Conservation (phyloP, 1,139 yeast genomes). For the Kodamaea suecica region DNA sequence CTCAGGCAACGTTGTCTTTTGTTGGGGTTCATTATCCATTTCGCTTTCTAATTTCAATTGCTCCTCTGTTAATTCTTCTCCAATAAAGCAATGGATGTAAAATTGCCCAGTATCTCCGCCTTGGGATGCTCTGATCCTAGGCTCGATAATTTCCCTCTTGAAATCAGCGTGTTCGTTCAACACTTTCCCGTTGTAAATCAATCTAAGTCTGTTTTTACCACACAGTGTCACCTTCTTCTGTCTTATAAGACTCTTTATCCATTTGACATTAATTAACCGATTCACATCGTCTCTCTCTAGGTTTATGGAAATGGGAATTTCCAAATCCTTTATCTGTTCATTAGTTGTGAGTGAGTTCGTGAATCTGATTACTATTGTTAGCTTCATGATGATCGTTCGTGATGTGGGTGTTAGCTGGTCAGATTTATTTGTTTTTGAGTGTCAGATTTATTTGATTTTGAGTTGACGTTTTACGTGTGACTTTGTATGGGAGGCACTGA, state of each 20-base stretch:
- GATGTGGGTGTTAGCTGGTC: too few species aligned
- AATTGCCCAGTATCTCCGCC: constrained; percentile 21
- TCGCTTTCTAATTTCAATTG: constrained; percentile 64
- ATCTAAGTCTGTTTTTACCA: constrained; percentile 53
- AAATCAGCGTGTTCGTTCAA: constrained; percentile 60
- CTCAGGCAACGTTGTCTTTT: constrained; percentile 59
- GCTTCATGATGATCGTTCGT: constrained; percentile 22
- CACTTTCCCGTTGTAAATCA: constrained; percentile 74
- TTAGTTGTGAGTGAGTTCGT: constrained; percentile 26
- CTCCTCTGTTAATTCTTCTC: constrained; percentile 58
- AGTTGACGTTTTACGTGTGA: too few species aligned
- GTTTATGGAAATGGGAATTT: constrained; percentile 29
- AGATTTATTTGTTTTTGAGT: too few species aligned
- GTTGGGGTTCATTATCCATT: constrained; percentile 51
- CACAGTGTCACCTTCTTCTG: constrained; percentile 22
- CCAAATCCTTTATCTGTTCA: constrained; percentile 26
- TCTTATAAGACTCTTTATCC: constrained; percentile 33
- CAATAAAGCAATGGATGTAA: constrained; percentile 79
- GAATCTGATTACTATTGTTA: constrained; percentile 29
- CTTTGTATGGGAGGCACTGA: too few species aligned
- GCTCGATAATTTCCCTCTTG: constrained; percentile 44
- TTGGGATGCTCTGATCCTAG: constrained; percentile 17
- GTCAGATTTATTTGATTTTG: too few species aligned
- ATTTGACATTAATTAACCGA: constrained; percentile 27
- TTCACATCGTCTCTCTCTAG: constrained; percentile 34